Evolutionary conservation across 495 filamentous ascomycete genomes (phyloP).

Genomic region (Podospora appendiculata): DNA sequence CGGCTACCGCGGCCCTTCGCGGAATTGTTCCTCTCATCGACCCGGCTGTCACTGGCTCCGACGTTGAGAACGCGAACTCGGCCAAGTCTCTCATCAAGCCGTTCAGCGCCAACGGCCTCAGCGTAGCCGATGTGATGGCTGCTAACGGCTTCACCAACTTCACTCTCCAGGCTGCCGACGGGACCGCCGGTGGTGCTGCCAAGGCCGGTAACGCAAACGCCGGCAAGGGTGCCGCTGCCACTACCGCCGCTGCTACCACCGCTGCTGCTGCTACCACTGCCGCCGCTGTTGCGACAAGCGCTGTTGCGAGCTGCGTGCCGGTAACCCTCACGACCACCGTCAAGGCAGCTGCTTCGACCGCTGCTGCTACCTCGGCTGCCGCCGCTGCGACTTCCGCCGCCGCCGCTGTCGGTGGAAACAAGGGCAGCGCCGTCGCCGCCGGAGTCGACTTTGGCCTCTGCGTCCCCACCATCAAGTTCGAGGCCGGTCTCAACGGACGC

Average conservation of each 20-base stretch:
- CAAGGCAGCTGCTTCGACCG: neutral
- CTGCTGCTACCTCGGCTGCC: conserved; percentile 11
- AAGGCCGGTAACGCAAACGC: no score
- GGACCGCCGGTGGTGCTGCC: no score
- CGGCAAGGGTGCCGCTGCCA: conserved; percentile 2
- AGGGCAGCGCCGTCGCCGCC: conserved; percentile 12
- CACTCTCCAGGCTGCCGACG: conserved; percentile 23
- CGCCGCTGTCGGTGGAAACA: neutral
- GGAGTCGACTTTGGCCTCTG: conserved; percentile 45
- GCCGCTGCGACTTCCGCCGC: neutral
- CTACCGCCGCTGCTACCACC: conserved; percentile 8
- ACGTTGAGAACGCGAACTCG: conserved; percentile 46
- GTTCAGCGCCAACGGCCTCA: conserved; percentile 44
- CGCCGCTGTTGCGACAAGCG: conserved; percentile 4
- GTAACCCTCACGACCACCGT: neutral
- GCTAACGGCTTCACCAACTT: conserved; percentile 51
- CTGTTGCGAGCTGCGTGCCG: neutral
- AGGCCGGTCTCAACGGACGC: conserved; percentile 38
- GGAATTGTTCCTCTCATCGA: conserved; percentile 56
- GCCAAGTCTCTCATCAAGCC: conserved; percentile 38
- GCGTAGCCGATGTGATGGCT: conserved; percentile 46
- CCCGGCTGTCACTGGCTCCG: conserved; percentile 45
- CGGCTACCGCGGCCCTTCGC: conserved; percentile 46
- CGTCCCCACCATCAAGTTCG: conserved; percentile 48
- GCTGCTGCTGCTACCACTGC: conserved; percentile 12